Evolutionary conservation across 345 rosid species (phyloP).

Genomic region (Pugionium dolabratum): DNA sequence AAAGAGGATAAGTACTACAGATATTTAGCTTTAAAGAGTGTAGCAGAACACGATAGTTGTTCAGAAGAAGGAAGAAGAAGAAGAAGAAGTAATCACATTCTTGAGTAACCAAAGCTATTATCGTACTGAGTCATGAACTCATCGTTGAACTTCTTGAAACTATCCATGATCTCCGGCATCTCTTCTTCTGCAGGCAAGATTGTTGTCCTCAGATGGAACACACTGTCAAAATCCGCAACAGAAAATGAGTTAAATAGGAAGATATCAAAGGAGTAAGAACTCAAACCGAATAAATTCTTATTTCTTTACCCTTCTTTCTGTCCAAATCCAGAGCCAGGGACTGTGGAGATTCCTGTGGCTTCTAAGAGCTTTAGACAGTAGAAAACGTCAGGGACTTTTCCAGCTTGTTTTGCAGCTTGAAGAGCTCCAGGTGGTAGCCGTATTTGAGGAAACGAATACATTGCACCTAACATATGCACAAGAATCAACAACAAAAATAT

Average conservation of each 20-base stretch:
- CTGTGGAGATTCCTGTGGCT: slow-evolving; percentile 98
- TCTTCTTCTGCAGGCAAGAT: slow-evolving; percentile 95
- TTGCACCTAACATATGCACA: slow-evolving; percentile 64
- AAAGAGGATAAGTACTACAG: slow-evolving; percentile 4
- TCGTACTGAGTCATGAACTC: slow-evolving; percentile 93
- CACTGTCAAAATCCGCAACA: slow-evolving; percentile 46
- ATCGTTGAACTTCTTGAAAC: slow-evolving; percentile 96
- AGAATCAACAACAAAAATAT: slow-evolving; percentile 10
- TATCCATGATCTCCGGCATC: slow-evolving; percentile 88
- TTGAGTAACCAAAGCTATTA: slow-evolving; percentile 65
- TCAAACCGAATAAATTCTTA: neutral
- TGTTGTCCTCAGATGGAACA: slow-evolving; percentile 93
- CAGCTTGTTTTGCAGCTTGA: slow-evolving; percentile 79
- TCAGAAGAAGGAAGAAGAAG: neutral
- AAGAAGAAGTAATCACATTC: slow-evolving; percentile 53
- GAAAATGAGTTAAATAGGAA: neutral
- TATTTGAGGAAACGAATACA: slow-evolving; percentile 99
- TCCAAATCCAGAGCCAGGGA: slow-evolving; percentile 99
- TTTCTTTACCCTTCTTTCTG: slow-evolving; percentile 87
- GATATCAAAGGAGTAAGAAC: neutral
- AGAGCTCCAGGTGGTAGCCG: slow-evolving; percentile 77
- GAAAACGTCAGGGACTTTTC: slow-evolving; percentile 92
- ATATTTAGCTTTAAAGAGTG: slow-evolving; percentile 35
- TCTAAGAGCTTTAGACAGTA: slow-evolving; percentile 95
- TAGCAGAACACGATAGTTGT: slow-evolving; percentile 26